Evolutionary conservation across 1,284 basidiomycete genomes (phyloP), one percentile per base, ranked within the genome.

Genomic region (Dichomitus squalens): DNA sequence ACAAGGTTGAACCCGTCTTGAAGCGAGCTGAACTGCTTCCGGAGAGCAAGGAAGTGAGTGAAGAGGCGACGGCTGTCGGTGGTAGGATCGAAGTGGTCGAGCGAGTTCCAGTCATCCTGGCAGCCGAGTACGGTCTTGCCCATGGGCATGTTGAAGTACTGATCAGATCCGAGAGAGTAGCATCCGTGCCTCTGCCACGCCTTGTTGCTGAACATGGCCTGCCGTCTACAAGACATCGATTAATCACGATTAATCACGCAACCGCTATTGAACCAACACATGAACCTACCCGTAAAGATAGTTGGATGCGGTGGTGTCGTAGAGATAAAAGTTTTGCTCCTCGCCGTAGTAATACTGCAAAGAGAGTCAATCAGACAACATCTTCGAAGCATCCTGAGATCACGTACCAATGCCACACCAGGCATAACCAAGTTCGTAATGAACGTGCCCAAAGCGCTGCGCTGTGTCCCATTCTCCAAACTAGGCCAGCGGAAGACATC

Each of bases 161-260:
- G 93, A 60, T 85, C 81, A 4, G 94, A 95, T 29, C 94, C 94
- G 36, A 95, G 83, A 53, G 79, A 81, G 74, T 96, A 96, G 73
- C 94, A 96, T 9, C 94, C 94, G 70, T 96, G 93, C 39, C 89
- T 85, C 71, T 94, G 89, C 94, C 94, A 96, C 0, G 94, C 93
- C 49, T 76, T 84, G 68, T 81, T 93, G 49, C 83, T 83, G 33
- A 87, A 81, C 94, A 96, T 96, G 16, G 93, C 83, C 76, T 96
- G 94, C 79, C 94, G 93, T 53, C 93, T 93, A 64, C 63, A 69
- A 59, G 56, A 49, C 7, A 1, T 23, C 38, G 18, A n/a, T n/a
- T n/a, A 31, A 11, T 11, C 29, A 14, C 12, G 25, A 14, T 40
- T 35, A 44, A 33, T 16, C 14, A 41, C n/a, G 27, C 9, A 27